Conservation (phyloP, 352 stramenopile genomes). For the Peronosclerospora sorghi region DNA sequence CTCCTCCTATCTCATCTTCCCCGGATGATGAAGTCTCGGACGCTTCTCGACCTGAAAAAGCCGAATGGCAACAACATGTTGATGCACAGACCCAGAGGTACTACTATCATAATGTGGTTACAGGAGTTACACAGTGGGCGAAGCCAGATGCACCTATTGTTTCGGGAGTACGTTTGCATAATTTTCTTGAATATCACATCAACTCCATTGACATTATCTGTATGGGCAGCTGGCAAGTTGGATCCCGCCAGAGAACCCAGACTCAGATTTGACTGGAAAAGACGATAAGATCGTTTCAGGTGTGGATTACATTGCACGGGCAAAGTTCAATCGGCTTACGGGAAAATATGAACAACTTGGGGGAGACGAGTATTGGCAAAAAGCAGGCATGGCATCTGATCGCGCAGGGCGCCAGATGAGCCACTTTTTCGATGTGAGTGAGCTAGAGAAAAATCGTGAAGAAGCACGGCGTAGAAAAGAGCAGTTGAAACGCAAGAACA, state of each 20-base stretch:
- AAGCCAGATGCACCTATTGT: constrained; percentile 55
- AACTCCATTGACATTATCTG: neutral
- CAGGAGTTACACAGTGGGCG: constrained; percentile 68
- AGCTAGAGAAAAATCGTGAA: constrained; percentile 73
- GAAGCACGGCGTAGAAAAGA: constrained; percentile 67
- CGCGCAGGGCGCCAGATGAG: constrained; percentile 75
- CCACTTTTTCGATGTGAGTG: constrained; percentile 75
- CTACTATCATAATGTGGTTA: constrained; percentile 80
- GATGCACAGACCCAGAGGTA: constrained; percentile 67
- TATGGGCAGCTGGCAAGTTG: constrained; percentile 53
- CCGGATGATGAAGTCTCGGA: constrained; percentile 1
- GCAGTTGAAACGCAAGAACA: constrained; percentile 74
- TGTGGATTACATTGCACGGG: constrained; percentile 50
- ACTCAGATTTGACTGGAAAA: constrained; percentile 8
- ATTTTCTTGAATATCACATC: neutral
- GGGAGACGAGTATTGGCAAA: constrained; percentile 57
- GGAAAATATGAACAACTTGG: constrained; percentile 63
- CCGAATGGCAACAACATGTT: constrained; percentile 79
- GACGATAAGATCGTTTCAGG: constrained; percentile 37
- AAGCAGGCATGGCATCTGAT: constrained; percentile 43
- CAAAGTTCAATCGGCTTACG: constrained; percentile 73
- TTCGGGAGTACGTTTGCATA: constrained; percentile 43
- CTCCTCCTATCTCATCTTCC: neutral
- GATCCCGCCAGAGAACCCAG: constrained; percentile 45
- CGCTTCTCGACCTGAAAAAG: constrained; percentile 12